A percentile compares a stretch with the other conserved stretches of the same genome.
These are phyloP conservation scores for Cladobotryum protrusum DNA, from an alignment of 2,329 filamentous ascomycete genomes.

Conservation along the genomic window DNA sequence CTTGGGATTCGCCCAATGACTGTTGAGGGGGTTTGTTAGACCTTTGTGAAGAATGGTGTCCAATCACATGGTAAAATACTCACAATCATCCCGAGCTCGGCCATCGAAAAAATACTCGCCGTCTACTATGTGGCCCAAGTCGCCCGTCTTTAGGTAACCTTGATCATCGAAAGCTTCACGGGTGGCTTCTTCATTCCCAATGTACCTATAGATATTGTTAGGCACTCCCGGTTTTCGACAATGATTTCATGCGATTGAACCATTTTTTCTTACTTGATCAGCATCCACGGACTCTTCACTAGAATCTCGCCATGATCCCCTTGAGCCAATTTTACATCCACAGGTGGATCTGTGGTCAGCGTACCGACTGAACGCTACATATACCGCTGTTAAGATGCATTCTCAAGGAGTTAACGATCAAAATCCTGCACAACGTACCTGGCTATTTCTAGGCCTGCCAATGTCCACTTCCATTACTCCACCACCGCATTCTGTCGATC, in stretches of 20 bases:
- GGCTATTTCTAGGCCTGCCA: too few species aligned
- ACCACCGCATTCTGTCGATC: constrained; percentile 6
- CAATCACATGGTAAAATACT: neutral
- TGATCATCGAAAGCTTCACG: neutral
- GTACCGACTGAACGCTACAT: constrained; percentile 1
- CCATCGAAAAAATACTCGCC: neutral
- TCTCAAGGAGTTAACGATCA: too few species aligned
- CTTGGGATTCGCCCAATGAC: constrained; percentile 5
- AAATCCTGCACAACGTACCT: too few species aligned
- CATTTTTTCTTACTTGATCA: constrained; percentile 3
- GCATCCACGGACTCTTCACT: constrained; percentile 1
- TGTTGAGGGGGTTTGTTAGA: neutral
- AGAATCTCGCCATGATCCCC: neutral
- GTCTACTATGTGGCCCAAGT: neutral
- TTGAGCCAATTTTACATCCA: neutral
- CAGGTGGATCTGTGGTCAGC: neutral
- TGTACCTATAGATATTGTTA: neutral
- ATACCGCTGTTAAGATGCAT: neutral
- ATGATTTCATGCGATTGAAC: too few species aligned
- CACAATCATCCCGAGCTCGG: neutral
- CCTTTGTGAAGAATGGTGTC: neutral
- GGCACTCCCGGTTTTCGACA: too few species aligned
- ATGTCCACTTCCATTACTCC: too few species aligned
- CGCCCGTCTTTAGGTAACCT: neutral
- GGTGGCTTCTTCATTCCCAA: neutral